Evolutionary conservation across 2,329 filamentous ascomycete species (phyloP).

Genomic region (Aspergillus thermomutatus): DNA sequence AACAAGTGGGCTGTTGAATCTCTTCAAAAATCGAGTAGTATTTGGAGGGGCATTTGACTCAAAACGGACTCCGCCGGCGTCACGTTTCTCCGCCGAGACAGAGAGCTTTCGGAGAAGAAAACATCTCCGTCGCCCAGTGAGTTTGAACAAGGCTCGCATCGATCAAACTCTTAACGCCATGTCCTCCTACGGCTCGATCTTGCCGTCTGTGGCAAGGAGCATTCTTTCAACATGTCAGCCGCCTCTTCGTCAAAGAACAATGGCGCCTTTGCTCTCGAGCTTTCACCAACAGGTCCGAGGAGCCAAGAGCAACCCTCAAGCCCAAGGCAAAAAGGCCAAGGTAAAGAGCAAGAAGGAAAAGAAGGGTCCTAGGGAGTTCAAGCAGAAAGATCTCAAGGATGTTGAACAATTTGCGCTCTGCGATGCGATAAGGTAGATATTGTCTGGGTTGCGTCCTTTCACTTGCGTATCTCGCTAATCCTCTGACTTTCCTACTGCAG

Average conservation of each 20-base stretch:
- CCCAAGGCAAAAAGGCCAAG: slow-evolving; percentile 42
- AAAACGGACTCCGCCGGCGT: slow-evolving; percentile 22
- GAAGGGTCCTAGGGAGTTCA: slow-evolving; percentile 65
- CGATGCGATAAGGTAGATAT: slow-evolving; percentile 76
- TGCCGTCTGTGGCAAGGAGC: slow-evolving; percentile 34
- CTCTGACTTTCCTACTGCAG: slow-evolving; percentile 44
- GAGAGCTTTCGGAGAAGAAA: slow-evolving; percentile 31
- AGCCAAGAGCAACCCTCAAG: slow-evolving; percentile 34
- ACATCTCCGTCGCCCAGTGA: slow-evolving; percentile 17
- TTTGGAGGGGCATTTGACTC: slow-evolving; percentile 24
- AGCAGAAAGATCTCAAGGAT: slow-evolving; percentile 59
- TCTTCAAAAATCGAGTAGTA: not conserved
- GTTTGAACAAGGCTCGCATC: not conserved
- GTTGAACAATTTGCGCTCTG: slow-evolving; percentile 75
- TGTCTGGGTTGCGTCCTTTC: slow-evolving; percentile 7
- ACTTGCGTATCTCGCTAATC: slow-evolving; percentile 13
- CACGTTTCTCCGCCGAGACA: slow-evolving; percentile 30
- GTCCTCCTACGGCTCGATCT: slow-evolving; percentile 32
- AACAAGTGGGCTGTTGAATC: slow-evolving; percentile 2
- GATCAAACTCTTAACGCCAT: slow-evolving; percentile 19
- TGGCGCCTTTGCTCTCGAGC: slow-evolving; percentile 28
- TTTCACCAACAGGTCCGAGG: slow-evolving; percentile 36
- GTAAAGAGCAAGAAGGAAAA: slow-evolving; percentile 59
- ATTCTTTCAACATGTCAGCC: slow-evolving; percentile 32
- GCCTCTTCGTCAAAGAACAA: slow-evolving; percentile 26